Percentiles rank a stretch among this genome's conserved stretches.
phyloP scores from a whole-genome alignment of 495 filamentous ascomycete genomes.

The Podospora bellae-mahoneyi region DNA sequence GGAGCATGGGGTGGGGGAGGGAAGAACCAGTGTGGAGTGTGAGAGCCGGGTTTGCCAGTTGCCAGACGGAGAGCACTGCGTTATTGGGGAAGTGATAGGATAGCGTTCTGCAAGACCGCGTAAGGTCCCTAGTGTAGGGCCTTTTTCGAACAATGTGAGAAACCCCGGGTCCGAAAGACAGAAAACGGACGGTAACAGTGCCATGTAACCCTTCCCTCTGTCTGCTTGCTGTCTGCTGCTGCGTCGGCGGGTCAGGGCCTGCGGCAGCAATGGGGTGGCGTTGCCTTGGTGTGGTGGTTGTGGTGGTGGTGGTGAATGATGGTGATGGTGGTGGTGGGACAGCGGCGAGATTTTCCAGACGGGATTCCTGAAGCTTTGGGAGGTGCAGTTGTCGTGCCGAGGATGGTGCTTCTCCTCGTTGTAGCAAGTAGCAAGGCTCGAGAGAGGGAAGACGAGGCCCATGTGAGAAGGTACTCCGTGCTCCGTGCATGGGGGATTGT shows the following conservation, averaged over 20 bases:
- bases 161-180: not conserved
- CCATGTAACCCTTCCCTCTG: constrained; percentile 3
- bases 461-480: not conserved
- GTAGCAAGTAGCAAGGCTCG: not conserved
- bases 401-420: not conserved
- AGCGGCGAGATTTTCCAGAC: not conserved
- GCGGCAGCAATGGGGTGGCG: constrained; percentile 1
- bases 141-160: not conserved
- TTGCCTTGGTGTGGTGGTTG: not conserved
- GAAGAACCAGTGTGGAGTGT: constrained; percentile 2
- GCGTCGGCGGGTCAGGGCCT: not conserved
- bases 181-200: not conserved
- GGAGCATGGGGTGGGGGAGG: constrained; percentile 4
- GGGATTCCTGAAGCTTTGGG: not conserved
- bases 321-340: not conserved
- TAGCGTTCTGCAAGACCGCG: constrained; percentile 4
- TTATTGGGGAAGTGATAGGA: not conserved
- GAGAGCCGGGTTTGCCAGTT: not conserved
- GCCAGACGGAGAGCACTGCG: constrained; percentile 4
- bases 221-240: not conserved
- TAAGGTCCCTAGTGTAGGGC: not conserved
- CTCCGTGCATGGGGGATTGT: not conserved
- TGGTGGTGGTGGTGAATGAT: not conserved
- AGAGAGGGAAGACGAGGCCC: not conserved
- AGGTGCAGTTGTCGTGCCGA: not conserved